Base-by-base conservation (phyloP, 345 rosid species). In the Draba incana region DNA sequence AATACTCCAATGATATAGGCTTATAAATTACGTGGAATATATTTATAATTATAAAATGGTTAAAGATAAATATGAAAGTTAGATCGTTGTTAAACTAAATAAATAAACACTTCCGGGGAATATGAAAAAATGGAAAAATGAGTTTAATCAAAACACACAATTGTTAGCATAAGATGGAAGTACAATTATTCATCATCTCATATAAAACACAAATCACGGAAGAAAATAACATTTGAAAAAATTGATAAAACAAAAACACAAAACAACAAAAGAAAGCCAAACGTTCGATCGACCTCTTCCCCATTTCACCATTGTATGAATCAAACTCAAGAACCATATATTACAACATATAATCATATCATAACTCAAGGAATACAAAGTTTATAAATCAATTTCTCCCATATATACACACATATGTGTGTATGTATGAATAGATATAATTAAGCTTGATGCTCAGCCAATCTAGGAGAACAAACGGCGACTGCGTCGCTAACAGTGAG, bases 401-500 rank as follows among this genome's bases (percentile, higher is more conserved):
- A 58, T 35, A 57, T 20, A 68, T 9, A 57, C 55, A 56, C 38
- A 68, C 38, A 44, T 24, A 27, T 57, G 11, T 69, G 1, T 39
- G 20, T 58, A 43, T 37, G 1, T 54, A 30, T 43, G 6, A 37
- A 37, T 35, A 30, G 27, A 58, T 63, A 46, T 33, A 6, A 6
- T 71, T 62, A 76, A 65, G 68, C 79, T 76, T 77, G 79, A 15
- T 70, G 76, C n/a, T 83, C 87, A 23, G 58, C 82, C 68, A 68
- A 25, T 64, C 80, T 81, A 0, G 88, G 86, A 61, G 76, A 64
- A 52, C 86, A 85, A 11, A 74, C 60, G 12, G 68, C 57, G 8
- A 88, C 87, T 0, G 97, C 96, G 37, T 91, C 91, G 5, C 81
- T 78, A 13, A 86, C 93, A 2, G 81, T 79, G 10, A 88, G 87